Conservation (phyloP, 306 rosid genomes). For the Glycine soja region DNA sequence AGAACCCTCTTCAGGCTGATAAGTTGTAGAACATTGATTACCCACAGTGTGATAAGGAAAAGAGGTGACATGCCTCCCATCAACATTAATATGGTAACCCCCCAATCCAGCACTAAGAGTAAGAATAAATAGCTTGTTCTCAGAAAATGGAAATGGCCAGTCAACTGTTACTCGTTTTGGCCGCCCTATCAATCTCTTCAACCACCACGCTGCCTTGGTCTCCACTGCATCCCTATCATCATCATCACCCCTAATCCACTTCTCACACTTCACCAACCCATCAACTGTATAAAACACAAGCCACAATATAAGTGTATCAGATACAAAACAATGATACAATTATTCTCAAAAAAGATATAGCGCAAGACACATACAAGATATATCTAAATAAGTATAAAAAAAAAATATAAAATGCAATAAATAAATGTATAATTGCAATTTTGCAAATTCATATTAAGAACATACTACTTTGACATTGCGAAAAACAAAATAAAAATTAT, state of each 20-base stretch:
- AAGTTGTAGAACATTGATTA: conserved; percentile 43
- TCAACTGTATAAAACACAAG: conserved; percentile 73
- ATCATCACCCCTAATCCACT: conserved; percentile 83
- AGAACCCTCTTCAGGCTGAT: conserved; percentile 24
- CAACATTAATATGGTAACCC: conserved; percentile 92
- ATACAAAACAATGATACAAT: not conserved
- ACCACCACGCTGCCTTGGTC: conserved; percentile 87
- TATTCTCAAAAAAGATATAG: not conserved
- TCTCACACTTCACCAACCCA: conserved; percentile 91
- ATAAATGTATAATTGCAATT: not conserved
- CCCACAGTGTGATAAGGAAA: conserved; percentile 97
- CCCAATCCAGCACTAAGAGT: conserved; percentile 95
- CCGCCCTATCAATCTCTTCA: conserved; percentile 79
- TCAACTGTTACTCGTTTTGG: conserved; percentile 74
- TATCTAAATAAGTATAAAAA: not conserved
- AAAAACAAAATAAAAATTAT: too few relatives aligned
- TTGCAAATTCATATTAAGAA: not conserved
- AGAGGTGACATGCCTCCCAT: conserved; percentile 88
- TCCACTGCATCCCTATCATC: conserved; percentile 60
- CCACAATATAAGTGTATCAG: not conserved
- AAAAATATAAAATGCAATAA: not conserved
- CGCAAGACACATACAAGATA: too few relatives aligned
- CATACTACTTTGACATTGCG: not conserved
- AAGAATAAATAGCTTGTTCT: conserved; percentile 82
- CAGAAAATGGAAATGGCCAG: conserved; percentile 92